A percentile compares a stretch with the other conserved stretches of the same genome.
These are phyloP conservation scores for Debaryomyces sp. DNA, from an alignment of 1,139 yeast species.

Conservation along the genomic window DNA sequence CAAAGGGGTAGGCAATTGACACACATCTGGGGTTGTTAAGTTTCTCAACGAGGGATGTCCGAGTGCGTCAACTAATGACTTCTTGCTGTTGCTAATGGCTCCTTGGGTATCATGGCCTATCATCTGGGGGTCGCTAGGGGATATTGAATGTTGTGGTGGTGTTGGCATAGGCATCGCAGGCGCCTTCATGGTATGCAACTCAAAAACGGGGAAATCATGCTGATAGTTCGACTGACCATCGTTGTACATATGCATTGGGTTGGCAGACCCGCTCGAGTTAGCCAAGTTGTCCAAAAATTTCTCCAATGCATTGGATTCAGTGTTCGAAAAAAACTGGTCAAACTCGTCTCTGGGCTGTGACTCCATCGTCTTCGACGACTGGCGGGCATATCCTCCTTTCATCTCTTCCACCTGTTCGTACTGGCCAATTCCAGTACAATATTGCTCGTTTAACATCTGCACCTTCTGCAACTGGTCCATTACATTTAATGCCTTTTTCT, in stretches of 20 bases:
- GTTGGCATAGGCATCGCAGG: conserved; percentile 11
- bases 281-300: conserved; percentile 49
- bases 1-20: conserved; percentile 42
- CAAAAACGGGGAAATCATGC: conserved; percentile 20
- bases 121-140: conserved; percentile 1
- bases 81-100: conserved; percentile 17
- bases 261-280: conserved; percentile 24
- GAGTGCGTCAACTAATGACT: conserved; percentile 41
- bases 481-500: conserved; percentile 38
- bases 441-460: conserved; percentile 35
- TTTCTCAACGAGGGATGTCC: conserved; percentile 30
- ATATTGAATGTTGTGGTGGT: conserved; percentile 5
- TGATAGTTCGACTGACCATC: conserved; percentile 11
- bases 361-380: background rate
- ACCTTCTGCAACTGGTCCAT: conserved; percentile 44
- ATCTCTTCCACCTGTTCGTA: background rate
- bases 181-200: conserved; percentile 36
- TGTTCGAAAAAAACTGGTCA: conserved; percentile 48
- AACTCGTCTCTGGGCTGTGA: conserved; percentile 29
- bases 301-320: conserved; percentile 49
- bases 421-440: conserved; percentile 7
- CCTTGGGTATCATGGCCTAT: background rate
- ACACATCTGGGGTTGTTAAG: background rate
- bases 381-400: conserved; percentile 8
- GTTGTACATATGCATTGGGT: conserved; percentile 39